These are phyloP conservation scores for Fusarium poae DNA, from an alignment of 2,329 filamentous ascomycete genomes.

Conservation along the genomic window DNA sequence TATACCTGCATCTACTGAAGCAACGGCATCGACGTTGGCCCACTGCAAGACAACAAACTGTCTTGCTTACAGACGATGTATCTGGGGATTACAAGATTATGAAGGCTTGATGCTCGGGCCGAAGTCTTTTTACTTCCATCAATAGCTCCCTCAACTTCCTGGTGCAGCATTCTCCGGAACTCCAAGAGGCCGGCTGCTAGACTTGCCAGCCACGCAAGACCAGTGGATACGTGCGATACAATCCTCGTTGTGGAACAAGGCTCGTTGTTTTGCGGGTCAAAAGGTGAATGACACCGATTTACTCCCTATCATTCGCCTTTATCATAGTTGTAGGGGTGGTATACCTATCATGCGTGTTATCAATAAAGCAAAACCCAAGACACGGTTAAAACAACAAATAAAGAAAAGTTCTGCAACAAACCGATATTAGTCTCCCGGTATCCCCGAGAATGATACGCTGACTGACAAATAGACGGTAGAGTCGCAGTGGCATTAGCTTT, in stretches of 20 bases:
- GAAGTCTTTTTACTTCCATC: not conserved
- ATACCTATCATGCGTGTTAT: not conserved
- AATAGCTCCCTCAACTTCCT: not conserved
- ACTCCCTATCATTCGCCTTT: not conserved
- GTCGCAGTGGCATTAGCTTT: not conserved
- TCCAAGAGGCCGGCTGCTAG: not conserved
- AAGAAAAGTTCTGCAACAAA: not conserved
- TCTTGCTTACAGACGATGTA: no score
- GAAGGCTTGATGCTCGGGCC: not conserved
- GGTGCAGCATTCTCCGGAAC: not conserved
- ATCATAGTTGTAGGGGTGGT: not conserved
- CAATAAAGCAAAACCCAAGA: not conserved
- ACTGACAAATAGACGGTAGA: not conserved
- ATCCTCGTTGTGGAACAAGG: not conserved
- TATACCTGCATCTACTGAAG: no score
- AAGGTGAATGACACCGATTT: not conserved
- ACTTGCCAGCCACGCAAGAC: not conserved
- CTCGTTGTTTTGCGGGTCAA: not conserved
- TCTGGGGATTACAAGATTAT: not conserved
- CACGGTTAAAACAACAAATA: not conserved
- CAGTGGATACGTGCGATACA: not conserved
- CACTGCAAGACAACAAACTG: no score
- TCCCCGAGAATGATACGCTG: not conserved
- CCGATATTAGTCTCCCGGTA: not conserved
- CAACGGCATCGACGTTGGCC: no score